Evolutionary conservation across 768 basidiomycete species (phyloP).

Genomic region (Rhodotorula taiwanensis): DNA sequence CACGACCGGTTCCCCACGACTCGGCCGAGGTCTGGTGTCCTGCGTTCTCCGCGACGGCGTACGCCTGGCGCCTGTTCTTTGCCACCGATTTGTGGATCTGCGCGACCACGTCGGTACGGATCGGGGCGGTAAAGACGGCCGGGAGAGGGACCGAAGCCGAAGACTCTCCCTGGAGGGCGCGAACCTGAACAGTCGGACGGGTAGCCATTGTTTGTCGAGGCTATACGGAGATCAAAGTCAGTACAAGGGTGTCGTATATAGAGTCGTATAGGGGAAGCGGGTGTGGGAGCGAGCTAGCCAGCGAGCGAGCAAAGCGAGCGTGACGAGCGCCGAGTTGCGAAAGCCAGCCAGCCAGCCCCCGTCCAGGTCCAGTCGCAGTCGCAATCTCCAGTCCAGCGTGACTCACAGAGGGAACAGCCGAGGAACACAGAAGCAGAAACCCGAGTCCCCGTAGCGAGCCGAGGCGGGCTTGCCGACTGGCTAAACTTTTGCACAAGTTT

Average conservation of each 20-base stretch:
- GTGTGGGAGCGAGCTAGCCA: no score
- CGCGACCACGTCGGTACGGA: conserved; percentile 94
- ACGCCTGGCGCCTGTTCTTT: conserved; percentile 66
- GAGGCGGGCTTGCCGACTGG: no score
- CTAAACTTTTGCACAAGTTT: no score
- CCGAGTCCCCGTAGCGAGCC: no score
- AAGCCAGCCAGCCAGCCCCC: no score
- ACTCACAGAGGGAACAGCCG: no score
- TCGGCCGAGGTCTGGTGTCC: conserved; percentile 98
- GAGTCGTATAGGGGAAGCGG: not conserved
- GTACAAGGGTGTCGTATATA: not conserved
- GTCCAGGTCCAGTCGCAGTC: no score
- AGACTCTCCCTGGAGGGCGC: conserved; percentile 36
- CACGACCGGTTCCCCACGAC: conserved; percentile 99
- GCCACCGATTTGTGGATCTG: conserved; percentile 93
- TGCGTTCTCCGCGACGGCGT: conserved; percentile 93
- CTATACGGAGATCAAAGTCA: not conserved
- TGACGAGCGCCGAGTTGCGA: no score
- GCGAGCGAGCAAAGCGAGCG: not conserved
- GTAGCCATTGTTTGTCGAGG: conserved; percentile 38
- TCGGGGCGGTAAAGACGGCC: conserved; percentile 94
- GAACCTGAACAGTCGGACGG: conserved; percentile 39
- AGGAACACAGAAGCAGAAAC: no score
- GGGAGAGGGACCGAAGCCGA: conserved; percentile 45
- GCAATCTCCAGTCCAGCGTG: no score